Conservation (phyloP, 2,329 filamentous ascomycete species). For the Cyphellophora europaea region DNA sequence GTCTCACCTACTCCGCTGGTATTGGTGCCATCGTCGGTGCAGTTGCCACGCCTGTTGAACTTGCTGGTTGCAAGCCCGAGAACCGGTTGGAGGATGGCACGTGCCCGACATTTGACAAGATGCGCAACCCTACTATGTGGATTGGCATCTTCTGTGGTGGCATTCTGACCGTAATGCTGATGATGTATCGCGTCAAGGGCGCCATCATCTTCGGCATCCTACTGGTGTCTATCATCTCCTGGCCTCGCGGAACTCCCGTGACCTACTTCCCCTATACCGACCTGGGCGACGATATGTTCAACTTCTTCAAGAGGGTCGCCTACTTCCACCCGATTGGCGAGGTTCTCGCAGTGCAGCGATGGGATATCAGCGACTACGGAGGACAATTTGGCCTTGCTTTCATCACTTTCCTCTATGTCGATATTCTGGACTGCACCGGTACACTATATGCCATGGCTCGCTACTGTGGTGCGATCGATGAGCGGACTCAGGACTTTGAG, state of each 20-base stretch:
- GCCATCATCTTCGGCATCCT: constrained; percentile 77
- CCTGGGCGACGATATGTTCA: constrained; percentile 60
- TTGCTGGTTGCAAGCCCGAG: constrained; percentile 62
- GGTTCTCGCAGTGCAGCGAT: constrained; percentile 63
- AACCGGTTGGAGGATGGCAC: constrained; percentile 36
- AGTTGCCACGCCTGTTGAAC: constrained; percentile 57
- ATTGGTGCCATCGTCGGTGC: constrained; percentile 69
- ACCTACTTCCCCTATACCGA: constrained; percentile 72
- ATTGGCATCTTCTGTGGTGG: constrained; percentile 81
- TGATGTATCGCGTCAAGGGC: constrained; percentile 75
- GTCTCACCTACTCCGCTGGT: constrained; percentile 67
- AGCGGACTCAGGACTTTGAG: constrained; percentile 77
- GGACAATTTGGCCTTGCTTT: constrained; percentile 74
- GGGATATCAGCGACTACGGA: constrained; percentile 59
- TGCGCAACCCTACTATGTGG: constrained; percentile 81
- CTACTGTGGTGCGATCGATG: constrained; percentile 71
- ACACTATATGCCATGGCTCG: constrained; percentile 85
- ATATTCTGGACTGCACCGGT: constrained; percentile 57
- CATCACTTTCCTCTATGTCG: constrained; percentile 83
- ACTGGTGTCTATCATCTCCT: constrained; percentile 79
- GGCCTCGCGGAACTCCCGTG: constrained; percentile 66
- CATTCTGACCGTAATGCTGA: constrained; percentile 66
- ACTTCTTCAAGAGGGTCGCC: constrained; percentile 84
- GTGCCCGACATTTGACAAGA: constrained; percentile 59
- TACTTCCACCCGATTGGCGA: constrained; percentile 69